These are phyloP conservation scores for Corymbia citriodora DNA, from an alignment of 441 rosid genomes.

Conservation along the genomic window DNA sequence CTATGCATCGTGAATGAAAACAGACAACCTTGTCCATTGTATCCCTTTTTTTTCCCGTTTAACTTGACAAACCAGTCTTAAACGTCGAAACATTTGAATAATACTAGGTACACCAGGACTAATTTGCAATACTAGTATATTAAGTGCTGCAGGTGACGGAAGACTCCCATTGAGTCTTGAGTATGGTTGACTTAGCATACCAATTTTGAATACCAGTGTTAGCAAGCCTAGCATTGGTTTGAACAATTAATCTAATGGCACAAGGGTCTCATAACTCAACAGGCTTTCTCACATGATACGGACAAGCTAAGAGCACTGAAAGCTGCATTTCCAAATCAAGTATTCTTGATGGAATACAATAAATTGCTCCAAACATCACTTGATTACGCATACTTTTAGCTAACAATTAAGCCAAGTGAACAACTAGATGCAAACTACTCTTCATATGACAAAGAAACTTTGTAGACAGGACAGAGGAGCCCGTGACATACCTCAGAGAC, in stretches of 20 bases:
- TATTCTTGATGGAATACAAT: not conserved
- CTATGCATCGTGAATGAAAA: not conserved
- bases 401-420: not conserved
- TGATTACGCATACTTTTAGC: not conserved
- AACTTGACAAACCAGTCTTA: not conserved
- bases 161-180: not conserved
- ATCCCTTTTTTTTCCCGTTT: not conserved
- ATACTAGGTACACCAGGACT: not conserved
- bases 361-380: not conserved
- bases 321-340: not conserved
- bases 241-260: not conserved
- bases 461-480: not conserved
- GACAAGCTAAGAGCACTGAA: not conserved
- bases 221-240: not conserved
- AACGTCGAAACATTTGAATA: not conserved
- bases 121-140: not conserved
- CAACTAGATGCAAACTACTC: not conserved
- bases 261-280: not conserved
- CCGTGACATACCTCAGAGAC: slow-evolving; percentile 52
- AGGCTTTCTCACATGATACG: not conserved
- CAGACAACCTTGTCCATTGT: not conserved
- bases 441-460: not conserved
- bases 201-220: not conserved
- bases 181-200: not conserved
- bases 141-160: not conserved